Evolutionary conservation across 164 flowering plant genomes (phyloP).

Genomic region (Dillenia suffruticosa): DNA sequence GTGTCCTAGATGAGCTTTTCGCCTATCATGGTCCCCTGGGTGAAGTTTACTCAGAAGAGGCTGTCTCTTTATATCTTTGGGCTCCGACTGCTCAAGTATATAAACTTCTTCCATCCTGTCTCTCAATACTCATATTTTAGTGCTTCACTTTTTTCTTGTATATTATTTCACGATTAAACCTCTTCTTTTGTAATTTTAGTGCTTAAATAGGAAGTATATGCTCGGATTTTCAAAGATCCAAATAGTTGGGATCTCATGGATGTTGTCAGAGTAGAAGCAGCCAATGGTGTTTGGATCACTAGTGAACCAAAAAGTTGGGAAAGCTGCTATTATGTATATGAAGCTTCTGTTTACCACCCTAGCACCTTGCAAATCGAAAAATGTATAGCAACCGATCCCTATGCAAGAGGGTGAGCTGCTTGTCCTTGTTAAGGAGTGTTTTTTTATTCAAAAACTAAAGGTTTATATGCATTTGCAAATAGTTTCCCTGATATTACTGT

Average conservation of each 20-base stretch:
- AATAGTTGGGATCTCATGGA: constrained; percentile 45
- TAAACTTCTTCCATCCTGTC: not conserved
- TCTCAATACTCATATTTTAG: not conserved
- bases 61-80: constrained; percentile 79
- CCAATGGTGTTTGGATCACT: constrained; percentile 76
- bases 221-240: constrained; percentile 47
- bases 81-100: constrained; percentile 95
- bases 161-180: not conserved
- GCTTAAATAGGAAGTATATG: constrained; percentile 51
- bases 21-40: constrained; percentile 87
- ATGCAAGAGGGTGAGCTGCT: constrained; percentile 86
- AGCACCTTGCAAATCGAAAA: constrained; percentile 65
- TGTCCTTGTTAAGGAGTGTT: not conserved
- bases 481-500: constrained; percentile 6
- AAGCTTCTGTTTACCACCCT: constrained; percentile 78
- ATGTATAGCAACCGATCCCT: constrained; percentile 87
- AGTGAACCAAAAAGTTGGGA: constrained; percentile 76
- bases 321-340: constrained; percentile 85
- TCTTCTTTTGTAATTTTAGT: not conserved
- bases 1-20: constrained; percentile 79
- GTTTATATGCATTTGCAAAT: constrained; percentile 1
- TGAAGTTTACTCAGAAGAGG: constrained; percentile 47
- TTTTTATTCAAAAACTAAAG: not conserved
- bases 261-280: constrained; percentile 52
- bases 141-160: not conserved